Evolutionary conservation across 495 filamentous ascomycete species (phyloP), one percentile per base, ranked within the genome.

Genomic region (Xylaria curta): DNA sequence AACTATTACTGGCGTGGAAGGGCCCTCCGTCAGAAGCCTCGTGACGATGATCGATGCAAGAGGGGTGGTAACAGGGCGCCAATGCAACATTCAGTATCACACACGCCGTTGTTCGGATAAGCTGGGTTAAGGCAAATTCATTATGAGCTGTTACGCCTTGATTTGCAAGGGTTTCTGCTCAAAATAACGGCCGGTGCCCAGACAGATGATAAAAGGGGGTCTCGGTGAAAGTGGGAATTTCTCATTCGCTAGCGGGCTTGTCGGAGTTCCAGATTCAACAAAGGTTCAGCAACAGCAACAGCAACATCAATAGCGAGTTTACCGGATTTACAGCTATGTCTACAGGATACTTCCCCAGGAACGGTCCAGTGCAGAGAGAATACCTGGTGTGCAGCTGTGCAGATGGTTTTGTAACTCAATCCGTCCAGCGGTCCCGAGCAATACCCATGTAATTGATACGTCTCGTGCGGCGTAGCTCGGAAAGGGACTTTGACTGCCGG

Each of bases 31-130:
- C 21, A 63, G 49, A 26, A 33, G 33, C 60, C 60, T 6, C 65
- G 42, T 31, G 65, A 31, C 49, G 65, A 56, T 28, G 68, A 62
- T 70, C 54, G 54, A 63, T 51, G 68, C 67, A 61, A 38, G 44
- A 36, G 62, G 59, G 68, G 68, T 38, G 13, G 60, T 33, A 61
- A 28, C 61, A 56, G 26, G 68, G 59, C 66, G 66, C 26, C 12
- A 54, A 69, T 69, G 66, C 68, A 40, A 28, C 44, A 44, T 62
- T 44, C 9, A 36, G 47, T 51, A 58, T 12, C n/a, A 47, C 31
- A 31, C 38, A 3, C 13, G 33, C 54, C 28, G 51, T 24, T 44
- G 26, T 51, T 38, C 40, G 19, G 44, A 70, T 54, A 70, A 26
- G n/a, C 31, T 26, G 26, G n/a, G 28, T 31, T 46, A 21, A 49